Conservation (phyloP, 805 yeast genomes). For the Schwanniomyces occidentalis region DNA sequence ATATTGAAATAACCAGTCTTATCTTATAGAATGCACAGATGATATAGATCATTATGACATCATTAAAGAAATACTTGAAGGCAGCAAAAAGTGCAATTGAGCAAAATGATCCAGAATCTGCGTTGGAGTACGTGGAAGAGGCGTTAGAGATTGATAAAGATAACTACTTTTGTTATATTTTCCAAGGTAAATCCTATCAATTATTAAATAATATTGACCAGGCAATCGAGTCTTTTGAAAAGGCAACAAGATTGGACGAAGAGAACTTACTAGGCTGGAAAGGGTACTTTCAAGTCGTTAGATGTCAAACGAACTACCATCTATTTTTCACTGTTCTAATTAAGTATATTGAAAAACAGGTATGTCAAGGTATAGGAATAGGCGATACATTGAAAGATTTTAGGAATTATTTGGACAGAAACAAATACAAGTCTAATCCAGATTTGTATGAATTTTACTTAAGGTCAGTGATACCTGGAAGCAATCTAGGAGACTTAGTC, state of each 20-base stretch:
- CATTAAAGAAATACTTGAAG: conserved; percentile 29
- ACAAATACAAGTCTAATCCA: conserved; percentile 25
- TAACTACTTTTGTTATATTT: conserved; percentile 66
- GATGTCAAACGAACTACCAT: conserved; percentile 35
- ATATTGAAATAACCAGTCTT: too few species aligned
- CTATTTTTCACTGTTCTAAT: conserved; percentile 50
- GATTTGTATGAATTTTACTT: conserved; percentile 49
- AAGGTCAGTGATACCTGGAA: conserved; percentile 54
- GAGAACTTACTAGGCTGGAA: conserved; percentile 73
- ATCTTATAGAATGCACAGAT: too few species aligned
- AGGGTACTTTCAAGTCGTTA: conserved; percentile 60
- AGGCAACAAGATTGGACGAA: conserved; percentile 52
- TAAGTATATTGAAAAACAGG: conserved; percentile 39
- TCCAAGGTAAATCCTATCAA: conserved; percentile 70
- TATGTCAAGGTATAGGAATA: conserved; percentile 44
- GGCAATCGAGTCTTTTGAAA: conserved; percentile 46
- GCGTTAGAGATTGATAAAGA: conserved; percentile 56
- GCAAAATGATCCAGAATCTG: conserved; percentile 59
- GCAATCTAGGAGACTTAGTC: conserved; percentile 51
- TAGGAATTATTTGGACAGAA: conserved; percentile 42
- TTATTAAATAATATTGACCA: conserved; percentile 34
- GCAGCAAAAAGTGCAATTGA: conserved; percentile 50
- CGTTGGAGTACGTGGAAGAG: conserved; percentile 54
- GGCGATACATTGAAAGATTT: conserved; percentile 52
- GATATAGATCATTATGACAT: conserved; percentile 13